phyloP scores from a whole-genome alignment of 345 rosid genomes.

The Punica granatum region DNA sequence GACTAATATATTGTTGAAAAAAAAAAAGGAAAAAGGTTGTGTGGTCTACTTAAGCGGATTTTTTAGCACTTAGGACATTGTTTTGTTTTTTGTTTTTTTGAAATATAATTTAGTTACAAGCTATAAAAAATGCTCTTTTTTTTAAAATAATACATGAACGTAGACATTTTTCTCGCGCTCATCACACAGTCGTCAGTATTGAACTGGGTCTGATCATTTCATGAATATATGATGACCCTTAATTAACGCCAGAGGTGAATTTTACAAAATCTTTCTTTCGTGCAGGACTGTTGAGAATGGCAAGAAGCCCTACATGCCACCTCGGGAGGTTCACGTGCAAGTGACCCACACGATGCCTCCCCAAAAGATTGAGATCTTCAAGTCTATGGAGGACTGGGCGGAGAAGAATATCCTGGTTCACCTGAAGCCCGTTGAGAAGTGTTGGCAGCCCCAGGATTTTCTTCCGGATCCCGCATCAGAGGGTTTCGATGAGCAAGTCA shows the following conservation, averaged over 20 bases:
- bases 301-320: slow-evolving; percentile 77
- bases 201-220: no score
- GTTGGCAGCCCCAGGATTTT: slow-evolving; percentile 94
- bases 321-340: slow-evolving; percentile 72
- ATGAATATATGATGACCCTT: background rate
- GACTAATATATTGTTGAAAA: no score
- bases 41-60: no score
- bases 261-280: background rate
- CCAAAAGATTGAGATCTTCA: slow-evolving; percentile 81
- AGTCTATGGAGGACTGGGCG: slow-evolving; percentile 86
- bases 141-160: no score
- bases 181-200: no score
- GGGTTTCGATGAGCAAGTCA: slow-evolving; percentile 78
- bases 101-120: no score
- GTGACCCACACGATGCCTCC: slow-evolving; percentile 89
- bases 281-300: slow-evolving; percentile 59
- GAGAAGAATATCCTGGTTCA: slow-evolving; percentile 54
- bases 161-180: no score
- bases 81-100: no score
- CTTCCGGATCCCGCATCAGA: slow-evolving; percentile 80
- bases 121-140: no score
- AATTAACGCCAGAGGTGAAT: background rate
- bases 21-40: no score
- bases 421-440: slow-evolving; percentile 84
- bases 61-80: no score